Evolutionary conservation across 768 basidiomycete genomes (phyloP), one percentile per base, ranked within the genome.

Genomic region (Lanmaoa pseudosensibilis): DNA sequence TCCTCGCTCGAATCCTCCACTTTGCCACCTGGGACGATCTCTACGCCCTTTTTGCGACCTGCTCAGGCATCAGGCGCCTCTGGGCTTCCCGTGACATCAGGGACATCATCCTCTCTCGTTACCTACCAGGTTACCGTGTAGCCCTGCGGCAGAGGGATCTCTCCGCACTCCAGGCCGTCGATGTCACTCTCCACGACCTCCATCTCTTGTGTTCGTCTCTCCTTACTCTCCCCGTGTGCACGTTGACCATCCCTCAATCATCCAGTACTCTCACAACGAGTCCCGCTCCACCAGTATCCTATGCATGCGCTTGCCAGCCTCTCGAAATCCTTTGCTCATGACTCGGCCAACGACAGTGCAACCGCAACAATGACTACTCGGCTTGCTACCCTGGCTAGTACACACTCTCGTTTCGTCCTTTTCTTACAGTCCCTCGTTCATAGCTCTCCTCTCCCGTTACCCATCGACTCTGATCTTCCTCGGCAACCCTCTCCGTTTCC

Each of bases 361-460:
- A 32, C 53, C 18, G 33, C 56, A 5, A 25, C 46, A 37, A 60
- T 65, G 47, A 73, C 75, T 5, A 52, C 68, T 15, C 75, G 74
- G 39, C 73, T 85, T n/a, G 71, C 76, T 33, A 69, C 77, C 4
- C 71, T 88, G 10, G 73, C 83, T 2, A 80, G 80, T 23, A 81
- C 86, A 3, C 88, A 92, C 65, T 87, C 90, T 15, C 83, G 89
- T 11, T 83, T 89, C 61, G 85, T 90, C 21, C 80, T 92, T 18
- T 75, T 90, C 18, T 73, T 92, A 4, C 90, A 92, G 61, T 82
- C 88, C 2, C 73, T 90, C 41, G 83, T 85, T 1, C 84, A 92
- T 64, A 85, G 85, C 55, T 83, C 85, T 1, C 65, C 71, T 21
- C 63, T 77, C 7, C 76, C 82, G 15, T 65, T 81, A 7, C 77